Conservation (phyloP, 306 rosid genomes). For the Abrus pulchellus region DNA sequence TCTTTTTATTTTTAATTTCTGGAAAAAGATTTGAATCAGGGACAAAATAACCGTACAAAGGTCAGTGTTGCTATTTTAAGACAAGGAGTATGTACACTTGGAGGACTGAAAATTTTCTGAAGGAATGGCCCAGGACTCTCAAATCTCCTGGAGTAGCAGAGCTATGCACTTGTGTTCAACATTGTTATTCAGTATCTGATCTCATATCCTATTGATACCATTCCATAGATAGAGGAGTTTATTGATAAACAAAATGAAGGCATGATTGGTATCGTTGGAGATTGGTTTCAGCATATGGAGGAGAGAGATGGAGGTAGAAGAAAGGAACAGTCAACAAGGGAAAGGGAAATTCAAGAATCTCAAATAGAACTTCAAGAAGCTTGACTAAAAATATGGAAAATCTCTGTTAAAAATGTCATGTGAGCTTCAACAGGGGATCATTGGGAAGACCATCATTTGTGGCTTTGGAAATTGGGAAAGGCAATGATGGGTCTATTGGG, state of each 20-base stretch:
- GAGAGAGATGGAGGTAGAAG: background rate
- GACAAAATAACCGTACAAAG: no score
- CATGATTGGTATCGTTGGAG: background rate
- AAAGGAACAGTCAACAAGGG: background rate
- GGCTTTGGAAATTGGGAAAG: no score
- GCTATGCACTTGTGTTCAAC: background rate
- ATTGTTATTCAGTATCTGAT: background rate
- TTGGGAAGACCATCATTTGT: no score
- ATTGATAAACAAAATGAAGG: background rate
- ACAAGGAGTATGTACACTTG: no score
- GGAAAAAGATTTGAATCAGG: no score
- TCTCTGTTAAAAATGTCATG: no score
- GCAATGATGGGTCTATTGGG: no score
- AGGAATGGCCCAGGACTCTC: background rate
- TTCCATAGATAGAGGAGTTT: background rate
- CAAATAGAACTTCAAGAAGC: background rate
- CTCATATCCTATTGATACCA: background rate
- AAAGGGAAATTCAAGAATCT: background rate
- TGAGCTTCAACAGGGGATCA: no score
- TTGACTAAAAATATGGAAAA: background rate
- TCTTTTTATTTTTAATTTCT: no score
- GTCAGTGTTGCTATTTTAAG: no score
- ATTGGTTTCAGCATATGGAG: background rate
- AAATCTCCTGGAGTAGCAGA: background rate
- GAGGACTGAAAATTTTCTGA: no score